Conservation (phyloP, 208 protist genomes). For the Wallacemonas sp. region DNA sequence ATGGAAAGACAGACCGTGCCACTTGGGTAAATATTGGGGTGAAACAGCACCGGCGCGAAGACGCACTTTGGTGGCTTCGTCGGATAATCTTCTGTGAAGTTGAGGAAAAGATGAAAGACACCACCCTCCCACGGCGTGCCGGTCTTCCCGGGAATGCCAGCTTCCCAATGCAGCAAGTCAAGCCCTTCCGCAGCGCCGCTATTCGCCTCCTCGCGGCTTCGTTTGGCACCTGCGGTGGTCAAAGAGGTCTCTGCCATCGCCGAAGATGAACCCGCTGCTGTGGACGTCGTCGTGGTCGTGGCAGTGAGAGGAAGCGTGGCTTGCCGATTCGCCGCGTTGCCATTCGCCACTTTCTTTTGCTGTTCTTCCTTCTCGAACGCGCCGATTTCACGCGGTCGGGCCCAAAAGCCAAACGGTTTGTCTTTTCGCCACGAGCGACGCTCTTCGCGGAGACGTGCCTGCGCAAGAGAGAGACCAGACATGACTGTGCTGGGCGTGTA, state of each 20-base stretch:
- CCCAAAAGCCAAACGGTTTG: conserved; percentile 89
- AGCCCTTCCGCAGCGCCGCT: conserved; percentile 54
- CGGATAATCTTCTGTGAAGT: conserved; percentile 98
- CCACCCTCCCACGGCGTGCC: conserved; percentile 97
- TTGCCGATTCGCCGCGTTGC: conserved; percentile 15
- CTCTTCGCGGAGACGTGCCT: conserved; percentile 86
- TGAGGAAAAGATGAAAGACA: conserved; percentile 92
- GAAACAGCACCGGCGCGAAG: conserved; percentile 97
- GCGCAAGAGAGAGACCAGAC: conserved; percentile 78
- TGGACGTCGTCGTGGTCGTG: conserved; percentile 14
- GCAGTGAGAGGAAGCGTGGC: neutral
- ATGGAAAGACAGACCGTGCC: conserved; percentile 99
- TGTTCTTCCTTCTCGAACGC: conserved; percentile 4
- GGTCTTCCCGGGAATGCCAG: conserved; percentile 96
- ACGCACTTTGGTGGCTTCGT: conserved; percentile 97
- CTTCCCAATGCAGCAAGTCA: conserved; percentile 97
- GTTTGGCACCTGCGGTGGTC: neutral
- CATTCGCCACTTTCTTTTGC: conserved; percentile 7
- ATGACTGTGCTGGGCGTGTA: conserved; percentile 21
- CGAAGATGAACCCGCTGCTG: neutral
- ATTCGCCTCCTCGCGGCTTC: conserved; percentile 22
- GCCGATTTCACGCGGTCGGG: conserved; percentile 55
- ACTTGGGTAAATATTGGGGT: conserved; percentile 99
- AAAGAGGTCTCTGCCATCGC: neutral
- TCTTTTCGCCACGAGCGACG: conserved; percentile 85